Percentiles rank a stretch among this genome's conserved stretches.
Evolutionary conservation across 441 rosid species (phyloP).

Genomic region (Biscutella laevigata): DNA sequence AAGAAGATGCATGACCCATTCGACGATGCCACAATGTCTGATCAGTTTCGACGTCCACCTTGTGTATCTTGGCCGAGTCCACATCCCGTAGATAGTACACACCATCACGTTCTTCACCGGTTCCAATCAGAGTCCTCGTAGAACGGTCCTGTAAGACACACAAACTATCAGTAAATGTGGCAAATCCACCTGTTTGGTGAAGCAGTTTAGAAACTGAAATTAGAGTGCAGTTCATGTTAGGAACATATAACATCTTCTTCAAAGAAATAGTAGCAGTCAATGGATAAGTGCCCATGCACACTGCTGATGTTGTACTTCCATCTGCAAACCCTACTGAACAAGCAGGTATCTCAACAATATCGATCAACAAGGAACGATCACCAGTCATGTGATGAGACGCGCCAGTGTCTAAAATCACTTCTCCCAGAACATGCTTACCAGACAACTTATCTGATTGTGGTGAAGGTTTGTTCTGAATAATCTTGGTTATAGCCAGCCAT

Average conservation of each 20-base stretch:
- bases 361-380: accelerated
- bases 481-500: too few species aligned
- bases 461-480: too few species aligned
- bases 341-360: not conserved
- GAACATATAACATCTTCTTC: not conserved
- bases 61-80: too few species aligned
- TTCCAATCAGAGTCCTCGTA: not conserved
- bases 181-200: not conserved
- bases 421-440: not conserved
- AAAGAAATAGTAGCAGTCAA: not conserved
- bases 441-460: not conserved
- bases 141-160: not conserved
- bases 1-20: too few species aligned
- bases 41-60: too few species aligned
- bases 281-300: not conserved
- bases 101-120: not conserved
- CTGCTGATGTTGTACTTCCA: not conserved
- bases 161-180: not conserved
- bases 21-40: too few species aligned
- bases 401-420: not conserved
- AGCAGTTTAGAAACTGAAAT: not conserved
- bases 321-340: not conserved
- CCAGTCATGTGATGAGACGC: not conserved
- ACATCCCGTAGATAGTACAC: not conserved
- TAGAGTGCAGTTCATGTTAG: not conserved